phyloP scores from a whole-genome alignment of 2,329 filamentous ascomycete genomes.

The Arthrocladium fulminans region DNA sequence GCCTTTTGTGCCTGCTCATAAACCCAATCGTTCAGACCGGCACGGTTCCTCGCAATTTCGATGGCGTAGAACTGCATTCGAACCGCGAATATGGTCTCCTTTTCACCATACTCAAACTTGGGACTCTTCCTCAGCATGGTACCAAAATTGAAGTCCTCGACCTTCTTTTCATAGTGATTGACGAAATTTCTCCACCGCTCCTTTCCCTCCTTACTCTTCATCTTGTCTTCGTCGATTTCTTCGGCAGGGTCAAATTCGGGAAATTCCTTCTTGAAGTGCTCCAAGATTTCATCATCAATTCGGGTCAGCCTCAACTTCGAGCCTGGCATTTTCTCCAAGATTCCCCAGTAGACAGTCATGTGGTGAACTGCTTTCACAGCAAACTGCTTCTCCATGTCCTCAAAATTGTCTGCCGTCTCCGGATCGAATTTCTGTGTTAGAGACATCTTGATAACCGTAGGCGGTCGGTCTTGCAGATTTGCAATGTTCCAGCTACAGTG shows the following conservation, averaged over 20 bases:
- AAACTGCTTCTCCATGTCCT: conserved; percentile 96
- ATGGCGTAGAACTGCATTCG: conserved; percentile 79
- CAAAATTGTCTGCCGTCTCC: conserved; percentile 60
- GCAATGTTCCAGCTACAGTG: no score
- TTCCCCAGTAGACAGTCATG: conserved; percentile 93
- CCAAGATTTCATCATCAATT: conserved; percentile 88
- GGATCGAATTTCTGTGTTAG: conserved; percentile 30
- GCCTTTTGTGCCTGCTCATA: conserved; percentile 70
- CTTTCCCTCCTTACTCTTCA: conserved; percentile 97
- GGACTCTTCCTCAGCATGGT: conserved; percentile 77
- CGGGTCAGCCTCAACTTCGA: conserved; percentile 86
- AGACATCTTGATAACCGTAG: conserved; percentile 5
- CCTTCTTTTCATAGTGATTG: conserved; percentile 82
- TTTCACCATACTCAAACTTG: conserved; percentile 74
- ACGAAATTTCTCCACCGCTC: conserved; percentile 92
- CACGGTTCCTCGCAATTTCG: conserved; percentile 69
- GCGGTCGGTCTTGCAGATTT: no score
- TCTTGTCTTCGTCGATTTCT: conserved; percentile 79
- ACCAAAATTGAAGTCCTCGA: conserved; percentile 98
- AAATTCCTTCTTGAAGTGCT: conserved; percentile 78
- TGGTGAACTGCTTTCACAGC: conserved; percentile 97
- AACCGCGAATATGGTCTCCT: conserved; percentile 82
- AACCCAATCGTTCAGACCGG: conserved; percentile 92
- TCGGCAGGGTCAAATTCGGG: conserved; percentile 81
- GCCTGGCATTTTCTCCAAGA: conserved; percentile 82